Evolutionary conservation across 2,329 filamentous ascomycete species (phyloP), one percentile per base, ranked within the genome.

Genomic region (Pseudogymnoascus sp.): DNA sequence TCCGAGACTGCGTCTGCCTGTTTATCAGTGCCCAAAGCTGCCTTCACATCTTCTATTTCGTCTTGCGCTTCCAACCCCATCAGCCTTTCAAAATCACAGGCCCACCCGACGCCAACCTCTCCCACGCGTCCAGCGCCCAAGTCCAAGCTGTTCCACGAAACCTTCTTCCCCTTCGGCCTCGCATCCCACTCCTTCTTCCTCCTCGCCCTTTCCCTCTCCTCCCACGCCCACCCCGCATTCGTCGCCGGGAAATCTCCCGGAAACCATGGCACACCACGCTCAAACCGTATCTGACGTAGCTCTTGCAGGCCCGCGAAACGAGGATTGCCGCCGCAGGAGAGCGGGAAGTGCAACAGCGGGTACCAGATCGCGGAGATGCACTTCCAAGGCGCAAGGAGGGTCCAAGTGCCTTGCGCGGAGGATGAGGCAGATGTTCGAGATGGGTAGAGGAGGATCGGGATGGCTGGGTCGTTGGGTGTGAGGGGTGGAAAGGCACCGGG

Each of bases 291-390:
- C 73, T 98, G 93, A 37, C 87, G 84, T 61, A 86, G 81, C 75
- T 99, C 90, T 51, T 90, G 82, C 34, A 97, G 72, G 0, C 95
- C 93, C 1, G 90, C 93, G 69, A 96, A 92, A 23, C 88, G 83
- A 1, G 91, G 89, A 65, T 92, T 96, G 0, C 89, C 88, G 6
- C 92, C 92, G 0, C 87, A 89, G 0, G 87, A 89, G 0, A 96
- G 80, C 0, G 91, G 90, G 65, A 88, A 92, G 72, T 92, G 92
- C 77, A 96, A 88, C 13, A 98, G 77, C 57, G 85, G 87, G 70
- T 93, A 89, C 95, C 95, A 99, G 34, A 97, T 80, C 0, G 91
- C 85, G 37, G 86, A 80, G 37, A 98, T 89, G 70, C 90, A 96
- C 73, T 90, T 92, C 92, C 93, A 97, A 0, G 95, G 95, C 2